Conservation (phyloP, 2,329 filamentous ascomycete genomes). For the Calycina herbarum region DNA sequence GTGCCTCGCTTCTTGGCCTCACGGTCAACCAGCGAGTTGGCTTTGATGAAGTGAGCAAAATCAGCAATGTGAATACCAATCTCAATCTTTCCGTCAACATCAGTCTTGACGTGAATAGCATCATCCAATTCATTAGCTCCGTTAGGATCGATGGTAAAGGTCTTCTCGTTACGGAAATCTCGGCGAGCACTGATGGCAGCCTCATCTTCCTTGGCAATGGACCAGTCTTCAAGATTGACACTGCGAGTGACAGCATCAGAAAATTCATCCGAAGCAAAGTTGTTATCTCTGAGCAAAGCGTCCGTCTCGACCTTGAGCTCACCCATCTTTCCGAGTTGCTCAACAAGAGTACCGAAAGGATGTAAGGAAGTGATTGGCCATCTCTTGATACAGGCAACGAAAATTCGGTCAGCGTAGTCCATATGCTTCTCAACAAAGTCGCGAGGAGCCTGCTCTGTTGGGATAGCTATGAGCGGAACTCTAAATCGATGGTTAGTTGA, state of each 20-base stretch:
- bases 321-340: slow-evolving; percentile 96
- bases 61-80: slow-evolving; percentile 95
- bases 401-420: slow-evolving; percentile 96
- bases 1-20: slow-evolving; percentile 98
- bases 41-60: slow-evolving; percentile 94
- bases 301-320: slow-evolving; percentile 98
- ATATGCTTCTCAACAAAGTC: slow-evolving; percentile 99
- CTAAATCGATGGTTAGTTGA: neutral
- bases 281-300: slow-evolving; percentile 95
- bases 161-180: slow-evolving; percentile 85
- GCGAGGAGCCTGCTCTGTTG: slow-evolving; percentile 93
- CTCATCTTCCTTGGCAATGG: slow-evolving; percentile 79
- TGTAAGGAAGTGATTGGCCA: slow-evolving; percentile 99
- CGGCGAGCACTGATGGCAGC: slow-evolving; percentile 71
- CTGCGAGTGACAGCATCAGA: slow-evolving; percentile 94
- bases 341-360: slow-evolving; percentile 95
- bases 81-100: slow-evolving; percentile 82
- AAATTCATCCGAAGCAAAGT: slow-evolving; percentile 96
- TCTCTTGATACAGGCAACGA: slow-evolving; percentile 98
- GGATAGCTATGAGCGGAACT: slow-evolving; percentile 95
- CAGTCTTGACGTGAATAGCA: slow-evolving; percentile 86
- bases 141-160: slow-evolving; percentile 90
- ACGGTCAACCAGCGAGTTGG: slow-evolving; percentile 90
- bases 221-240: slow-evolving; percentile 90
- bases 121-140: slow-evolving; percentile 87